A percentile compares a stretch with the other conserved stretches of the same genome.
Evolutionary conservation across 2,329 filamentous ascomycete genomes (phyloP).

Genomic region (Aspergillus eucalypticola): DNA sequence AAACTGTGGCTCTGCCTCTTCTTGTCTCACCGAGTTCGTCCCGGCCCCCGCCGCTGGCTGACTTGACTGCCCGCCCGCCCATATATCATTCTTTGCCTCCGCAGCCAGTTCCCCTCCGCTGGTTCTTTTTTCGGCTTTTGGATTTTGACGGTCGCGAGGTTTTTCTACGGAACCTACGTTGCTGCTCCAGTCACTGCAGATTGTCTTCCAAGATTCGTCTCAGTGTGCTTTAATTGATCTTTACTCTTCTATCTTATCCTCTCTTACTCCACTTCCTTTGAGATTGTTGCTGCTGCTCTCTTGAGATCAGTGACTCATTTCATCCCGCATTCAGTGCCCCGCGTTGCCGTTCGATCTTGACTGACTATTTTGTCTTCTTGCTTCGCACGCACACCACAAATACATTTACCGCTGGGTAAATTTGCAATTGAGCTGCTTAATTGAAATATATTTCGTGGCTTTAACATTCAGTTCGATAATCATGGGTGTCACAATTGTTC

Average conservation of each 20-base stretch:
- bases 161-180: constrained; percentile 17
- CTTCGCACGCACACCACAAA: not conserved
- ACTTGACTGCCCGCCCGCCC: not conserved
- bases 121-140: constrained; percentile 28
- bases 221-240: constrained; percentile 1
- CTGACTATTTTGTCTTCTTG: not conserved
- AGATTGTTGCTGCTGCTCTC: not conserved
- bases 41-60: constrained; percentile 1
- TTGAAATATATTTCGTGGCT: not conserved
- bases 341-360: not conserved
- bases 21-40: constrained; percentile 16
- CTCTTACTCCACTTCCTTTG: no score
- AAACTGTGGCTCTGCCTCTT: no score
- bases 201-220: constrained; percentile 7
- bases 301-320: constrained; percentile 1
- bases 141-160: constrained; percentile 30
- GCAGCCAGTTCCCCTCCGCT: constrained; percentile 18
- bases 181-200: constrained; percentile 25
- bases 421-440: not conserved
- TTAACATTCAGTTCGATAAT: constrained; percentile 9
- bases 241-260: not conserved
- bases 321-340: not conserved
- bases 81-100: constrained; percentile 22
- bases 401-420: not conserved
- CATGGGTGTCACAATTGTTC: constrained; percentile 45